phyloP scores from a whole-genome alignment of 169 alveolate genomes.

The Eimeria praecox region DNA sequence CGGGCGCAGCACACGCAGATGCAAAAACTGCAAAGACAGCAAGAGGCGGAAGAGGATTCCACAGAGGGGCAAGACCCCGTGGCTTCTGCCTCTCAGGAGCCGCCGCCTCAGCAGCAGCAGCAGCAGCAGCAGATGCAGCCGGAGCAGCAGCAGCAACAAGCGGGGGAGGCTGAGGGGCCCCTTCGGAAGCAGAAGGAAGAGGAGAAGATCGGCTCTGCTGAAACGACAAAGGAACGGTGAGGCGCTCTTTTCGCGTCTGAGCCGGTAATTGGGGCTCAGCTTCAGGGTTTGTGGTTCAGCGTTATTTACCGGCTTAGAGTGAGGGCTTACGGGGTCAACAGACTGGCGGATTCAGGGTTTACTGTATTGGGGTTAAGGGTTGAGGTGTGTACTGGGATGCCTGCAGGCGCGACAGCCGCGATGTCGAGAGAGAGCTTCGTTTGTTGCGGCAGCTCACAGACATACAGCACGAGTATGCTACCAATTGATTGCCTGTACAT shows the following conservation, averaged over 20 bases:
- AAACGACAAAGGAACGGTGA: too few relatives aligned
- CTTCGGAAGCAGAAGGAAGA: background rate
- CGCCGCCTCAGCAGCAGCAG: constrained; percentile 15
- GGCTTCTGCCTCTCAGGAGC: background rate
- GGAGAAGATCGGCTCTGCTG: background rate
- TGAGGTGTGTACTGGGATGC: background rate
- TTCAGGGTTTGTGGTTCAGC: too few relatives aligned
- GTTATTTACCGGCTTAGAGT: too few relatives aligned
- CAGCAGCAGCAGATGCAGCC: background rate
- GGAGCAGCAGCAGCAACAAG: background rate
- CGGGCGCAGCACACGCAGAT: constrained; percentile 63
- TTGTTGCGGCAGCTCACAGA: constrained; percentile 75
- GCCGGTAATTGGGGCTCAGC: background rate
- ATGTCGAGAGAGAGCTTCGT: constrained; percentile 76
- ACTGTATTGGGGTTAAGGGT: background rate
- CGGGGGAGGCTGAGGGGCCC: background rate
- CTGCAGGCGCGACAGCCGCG: constrained; percentile 41
- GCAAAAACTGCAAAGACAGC: constrained; percentile 20
- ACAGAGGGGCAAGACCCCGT: background rate
- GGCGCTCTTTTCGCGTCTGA: too few relatives aligned
- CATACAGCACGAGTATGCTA: constrained; percentile 73
- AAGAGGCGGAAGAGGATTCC: background rate
- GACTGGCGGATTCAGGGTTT: background rate
- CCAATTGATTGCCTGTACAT: too few relatives aligned
- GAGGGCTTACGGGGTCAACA: too few relatives aligned